These are phyloP conservation scores for Cryptosporidium sp. DNA, from an alignment of 169 alveolate genomes.

Conservation along the genomic window DNA sequence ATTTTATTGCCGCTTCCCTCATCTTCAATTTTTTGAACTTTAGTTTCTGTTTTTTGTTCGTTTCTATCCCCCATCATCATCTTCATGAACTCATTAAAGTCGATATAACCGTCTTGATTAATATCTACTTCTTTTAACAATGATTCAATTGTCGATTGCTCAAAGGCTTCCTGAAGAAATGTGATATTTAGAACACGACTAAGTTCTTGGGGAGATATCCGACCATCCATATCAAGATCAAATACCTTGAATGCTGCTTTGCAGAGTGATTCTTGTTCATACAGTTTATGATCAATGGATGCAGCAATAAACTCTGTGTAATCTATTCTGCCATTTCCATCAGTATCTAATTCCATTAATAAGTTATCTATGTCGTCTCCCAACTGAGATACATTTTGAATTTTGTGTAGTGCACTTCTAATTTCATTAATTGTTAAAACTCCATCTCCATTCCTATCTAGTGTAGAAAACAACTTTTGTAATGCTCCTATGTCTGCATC, in stretches of 20 bases:
- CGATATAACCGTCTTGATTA: conserved; percentile 83
- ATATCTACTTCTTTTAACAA: conserved; percentile 85
- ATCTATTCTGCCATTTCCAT: conserved; percentile 91
- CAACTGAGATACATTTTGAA: conserved; percentile 48
- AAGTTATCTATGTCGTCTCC: conserved; percentile 83
- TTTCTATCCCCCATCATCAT: conserved; percentile 76
- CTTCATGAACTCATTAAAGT: conserved; percentile 80
- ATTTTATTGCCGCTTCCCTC: background rate
- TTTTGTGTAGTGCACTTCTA: conserved; percentile 68
- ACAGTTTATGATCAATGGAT: conserved; percentile 87
- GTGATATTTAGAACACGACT: conserved; percentile 78
- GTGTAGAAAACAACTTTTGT: conserved; percentile 88
- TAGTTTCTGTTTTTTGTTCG: background rate
- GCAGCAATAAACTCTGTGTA: conserved; percentile 96
- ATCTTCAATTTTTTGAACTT: conserved; percentile 20
- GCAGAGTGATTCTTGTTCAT: conserved; percentile 88
- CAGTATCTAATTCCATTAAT: conserved; percentile 87
- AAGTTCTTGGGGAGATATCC: conserved; percentile 86
- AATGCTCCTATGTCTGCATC: conserved; percentile 90
- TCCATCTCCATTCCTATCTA: conserved; percentile 94
- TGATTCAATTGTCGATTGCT: conserved; percentile 79
- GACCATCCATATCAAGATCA: conserved; percentile 92
- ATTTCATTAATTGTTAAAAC: conserved; percentile 81
- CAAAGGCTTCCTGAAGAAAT: conserved; percentile 83
- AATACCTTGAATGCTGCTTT: conserved; percentile 92